Evolutionary conservation across 805 yeast species (phyloP).

Genomic region (Cyberlindnera meyerae): DNA sequence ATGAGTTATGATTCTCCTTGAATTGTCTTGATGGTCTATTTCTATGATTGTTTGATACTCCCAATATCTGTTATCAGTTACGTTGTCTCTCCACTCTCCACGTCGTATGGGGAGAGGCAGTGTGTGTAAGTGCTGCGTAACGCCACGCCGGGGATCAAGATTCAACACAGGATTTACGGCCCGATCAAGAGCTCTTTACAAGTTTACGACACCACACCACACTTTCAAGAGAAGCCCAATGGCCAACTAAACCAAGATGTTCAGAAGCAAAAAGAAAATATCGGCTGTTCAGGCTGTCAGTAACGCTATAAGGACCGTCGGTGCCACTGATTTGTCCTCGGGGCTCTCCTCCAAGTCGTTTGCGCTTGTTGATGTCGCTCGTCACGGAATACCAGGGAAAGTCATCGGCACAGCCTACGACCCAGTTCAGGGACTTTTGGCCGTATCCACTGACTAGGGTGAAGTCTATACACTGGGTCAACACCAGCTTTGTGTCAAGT

Average conservation of each 20-base stretch:
- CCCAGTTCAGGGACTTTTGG: constrained; percentile 82
- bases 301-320: constrained; percentile 31
- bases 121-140: too few species aligned
- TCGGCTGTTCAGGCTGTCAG: constrained; percentile 29
- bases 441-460: constrained; percentile 68
- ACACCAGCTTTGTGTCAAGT: constrained; percentile 65
- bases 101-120: too few species aligned
- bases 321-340: constrained; percentile 26
- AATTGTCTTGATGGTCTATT: not conserved
- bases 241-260: constrained; percentile 22
- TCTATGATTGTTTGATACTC: too few species aligned
- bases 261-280: constrained; percentile 29
- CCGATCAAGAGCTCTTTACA: too few species aligned
- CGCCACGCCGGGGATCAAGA: too few species aligned
- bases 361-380: constrained; percentile 26
- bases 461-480: constrained; percentile 80
- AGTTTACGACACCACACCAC: not conserved
- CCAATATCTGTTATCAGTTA: too few species aligned
- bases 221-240: not conserved
- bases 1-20: not conserved
- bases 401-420: constrained; percentile 72
- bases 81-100: too few species aligned
- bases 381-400: constrained; percentile 61
- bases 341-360: constrained; percentile 30
- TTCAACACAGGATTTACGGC: too few species aligned